A percentile compares a stretch with the other conserved stretches of the same genome.
phyloP scores from a whole-genome alignment of 495 filamentous ascomycete species.

The Emericellopsis terricola region DNA sequence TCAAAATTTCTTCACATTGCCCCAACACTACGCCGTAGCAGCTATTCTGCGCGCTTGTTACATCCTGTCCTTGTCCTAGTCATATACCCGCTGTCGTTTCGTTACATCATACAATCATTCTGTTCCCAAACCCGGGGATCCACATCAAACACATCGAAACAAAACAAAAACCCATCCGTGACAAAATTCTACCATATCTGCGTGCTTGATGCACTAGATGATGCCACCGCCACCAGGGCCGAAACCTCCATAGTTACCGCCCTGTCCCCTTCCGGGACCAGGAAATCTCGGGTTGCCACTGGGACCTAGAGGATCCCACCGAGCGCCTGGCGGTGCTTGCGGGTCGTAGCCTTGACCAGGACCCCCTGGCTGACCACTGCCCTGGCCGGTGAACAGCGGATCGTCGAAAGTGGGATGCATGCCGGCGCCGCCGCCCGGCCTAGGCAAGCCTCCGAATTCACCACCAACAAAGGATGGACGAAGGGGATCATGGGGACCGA shows the following conservation, averaged over 20 bases:
- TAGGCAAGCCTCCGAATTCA: slow-evolving; percentile 23
- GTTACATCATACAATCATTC: no score
- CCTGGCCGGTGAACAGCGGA: slow-evolving; percentile 57
- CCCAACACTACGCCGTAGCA: no score
- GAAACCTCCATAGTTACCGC: slow-evolving; percentile 9
- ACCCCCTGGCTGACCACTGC: slow-evolving; percentile 19
- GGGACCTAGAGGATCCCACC: slow-evolving; percentile 72
- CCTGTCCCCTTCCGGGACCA: slow-evolving; percentile 9
- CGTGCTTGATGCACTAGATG: slow-evolving; percentile 19
- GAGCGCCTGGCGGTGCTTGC: slow-evolving; percentile 37
- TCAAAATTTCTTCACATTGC: no score
- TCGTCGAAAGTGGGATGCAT: slow-evolving; percentile 97
- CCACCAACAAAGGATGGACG: slow-evolving; percentile 37
- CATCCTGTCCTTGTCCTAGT: no score
- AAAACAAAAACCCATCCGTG: not conserved
- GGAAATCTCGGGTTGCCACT: slow-evolving; percentile 31
- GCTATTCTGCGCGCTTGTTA: no score
- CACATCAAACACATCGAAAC: not conserved
- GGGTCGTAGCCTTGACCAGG: slow-evolving; percentile 22
- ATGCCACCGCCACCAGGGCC: slow-evolving; percentile 21
- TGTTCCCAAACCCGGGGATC: not conserved
- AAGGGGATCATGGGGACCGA: slow-evolving; percentile 74
- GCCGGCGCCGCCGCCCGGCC: slow-evolving; percentile 43
- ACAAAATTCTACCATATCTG: not conserved
- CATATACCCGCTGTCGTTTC: no score